Evolutionary conservation across 805 yeast genomes (phyloP), one percentile per base, ranked within the genome.

Genomic region (Candida ascalaphidarum): DNA sequence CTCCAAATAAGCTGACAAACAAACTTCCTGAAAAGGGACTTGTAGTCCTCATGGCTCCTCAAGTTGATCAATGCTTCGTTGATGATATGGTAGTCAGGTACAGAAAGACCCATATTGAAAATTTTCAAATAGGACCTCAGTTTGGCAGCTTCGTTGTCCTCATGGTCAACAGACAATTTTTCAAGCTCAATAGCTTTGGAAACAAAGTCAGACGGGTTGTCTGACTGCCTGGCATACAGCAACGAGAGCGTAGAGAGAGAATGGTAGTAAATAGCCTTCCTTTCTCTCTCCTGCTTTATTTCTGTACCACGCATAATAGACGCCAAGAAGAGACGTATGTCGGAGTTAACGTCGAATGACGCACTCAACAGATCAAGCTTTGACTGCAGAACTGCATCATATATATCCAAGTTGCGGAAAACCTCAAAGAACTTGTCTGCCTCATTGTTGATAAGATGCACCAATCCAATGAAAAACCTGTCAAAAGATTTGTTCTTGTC

Each of bases 401-500:
- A 52, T 5, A 36, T 26, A 10, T 39, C 39, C 29, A 44, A 53
- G 23, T 46, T 39, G 17, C 39, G 31, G 28, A 55, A 56, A 4
- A 40, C 39, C 1, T 39, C 34, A 23, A 37, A 43, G 25, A 49
- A 54, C 21, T 40, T 37, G 2, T 31, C 32, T 5, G 52, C 42
- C 12, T 51, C 50, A 26, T 46, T 37, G 27, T 53, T 56, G 20
- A 55, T 46, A 27, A 58, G 44, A 30, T 48, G 40, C 2, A 58
- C 46, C 18, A 62, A 36, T 3, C 66, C 69, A 17, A 48, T 45
- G 24, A 62, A 48, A 22, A 56, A 52, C 16, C 41, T 33, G 28
- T 52, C 53, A 22, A 52, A 32, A 5, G 43, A 39, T 8, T 17
- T 17, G 8, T 6, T 7, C 18, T 6, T 17, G 8, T 17, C 8